Conservation (phyloP, 1,284 basidiomycete species). For the Trichosporon sp. region DNA sequence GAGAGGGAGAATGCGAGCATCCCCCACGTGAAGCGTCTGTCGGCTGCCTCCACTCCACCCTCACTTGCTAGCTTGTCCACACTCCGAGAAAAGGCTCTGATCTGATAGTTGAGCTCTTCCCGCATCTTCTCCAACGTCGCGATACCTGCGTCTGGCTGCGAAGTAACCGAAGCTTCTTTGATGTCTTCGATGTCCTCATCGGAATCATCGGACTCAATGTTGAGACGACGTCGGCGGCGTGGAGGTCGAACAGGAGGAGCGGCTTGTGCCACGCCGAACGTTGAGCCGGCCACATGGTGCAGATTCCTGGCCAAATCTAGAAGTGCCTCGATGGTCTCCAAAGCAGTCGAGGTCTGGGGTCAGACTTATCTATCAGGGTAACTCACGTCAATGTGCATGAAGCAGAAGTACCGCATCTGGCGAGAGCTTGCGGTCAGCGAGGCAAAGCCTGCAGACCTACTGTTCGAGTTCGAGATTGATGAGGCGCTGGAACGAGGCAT, state of each 20-base stretch:
- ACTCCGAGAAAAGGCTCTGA: conserved; percentile 55
- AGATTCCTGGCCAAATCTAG: conserved; percentile 70
- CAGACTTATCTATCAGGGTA: conserved; percentile 41
- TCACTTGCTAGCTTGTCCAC: conserved; percentile 48
- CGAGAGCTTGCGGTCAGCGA: conserved; percentile 54
- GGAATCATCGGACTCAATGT: conserved; percentile 54
- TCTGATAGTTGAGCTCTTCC: conserved; percentile 63
- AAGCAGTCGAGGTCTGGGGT: conserved; percentile 58
- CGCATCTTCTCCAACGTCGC: conserved; percentile 60
- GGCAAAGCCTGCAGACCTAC: conserved; percentile 52
- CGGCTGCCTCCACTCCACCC: conserved; percentile 54
- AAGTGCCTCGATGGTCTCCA: conserved; percentile 59
- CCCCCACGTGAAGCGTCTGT: conserved; percentile 57
- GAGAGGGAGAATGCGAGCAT: conserved; percentile 71
- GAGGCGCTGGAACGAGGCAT: conserved; percentile 68
- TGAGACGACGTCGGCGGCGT: conserved; percentile 51
- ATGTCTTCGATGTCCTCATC: conserved; percentile 53
- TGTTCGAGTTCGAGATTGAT: conserved; percentile 66
- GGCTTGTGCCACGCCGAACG: background rate
- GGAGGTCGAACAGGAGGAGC: conserved; percentile 54
- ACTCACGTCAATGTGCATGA: conserved; percentile 63
- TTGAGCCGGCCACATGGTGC: conserved; percentile 39
- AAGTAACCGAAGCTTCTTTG: conserved; percentile 52
- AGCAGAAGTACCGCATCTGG: conserved; percentile 60
- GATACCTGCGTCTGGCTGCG: conserved; percentile 50